Conservation (phyloP, 805 yeast species). For the Yarrowia sp. region DNA sequence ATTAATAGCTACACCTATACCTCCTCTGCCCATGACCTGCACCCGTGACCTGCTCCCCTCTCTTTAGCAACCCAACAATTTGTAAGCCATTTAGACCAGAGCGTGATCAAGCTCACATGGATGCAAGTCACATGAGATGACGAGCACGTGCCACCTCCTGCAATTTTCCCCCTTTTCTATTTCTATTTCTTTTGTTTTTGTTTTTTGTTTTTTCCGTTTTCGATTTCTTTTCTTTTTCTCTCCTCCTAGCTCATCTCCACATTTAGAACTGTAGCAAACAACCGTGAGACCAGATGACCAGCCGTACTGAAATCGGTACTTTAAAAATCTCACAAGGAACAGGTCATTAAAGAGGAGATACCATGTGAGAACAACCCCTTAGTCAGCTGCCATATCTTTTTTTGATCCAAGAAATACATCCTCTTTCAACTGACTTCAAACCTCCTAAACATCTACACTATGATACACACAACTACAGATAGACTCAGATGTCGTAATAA, state of each 20-base stretch:
- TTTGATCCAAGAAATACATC: too few relatives aligned
- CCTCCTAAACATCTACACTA: background rate
- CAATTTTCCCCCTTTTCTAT: too few relatives aligned
- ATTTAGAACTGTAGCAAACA: background rate
- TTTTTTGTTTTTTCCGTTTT: background rate
- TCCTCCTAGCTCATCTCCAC: background rate
- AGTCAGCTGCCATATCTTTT: too few relatives aligned
- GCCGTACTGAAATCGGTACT: background rate
- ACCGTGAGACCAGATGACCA: slow-evolving; percentile 1
- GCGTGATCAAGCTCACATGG: background rate
- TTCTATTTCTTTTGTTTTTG: too few relatives aligned
- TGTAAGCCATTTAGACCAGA: background rate
- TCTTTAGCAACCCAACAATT: background rate
- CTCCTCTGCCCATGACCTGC: background rate
- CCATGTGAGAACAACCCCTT: too few relatives aligned
- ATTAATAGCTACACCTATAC: background rate
- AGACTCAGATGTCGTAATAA: too few relatives aligned
- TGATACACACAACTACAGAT: too few relatives aligned
- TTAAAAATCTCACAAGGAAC: too few relatives aligned
- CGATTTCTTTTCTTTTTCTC: too few relatives aligned
- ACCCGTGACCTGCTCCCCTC: background rate
- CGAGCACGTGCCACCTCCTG: background rate
- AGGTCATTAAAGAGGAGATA: too few relatives aligned
- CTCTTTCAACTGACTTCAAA: too few relatives aligned
- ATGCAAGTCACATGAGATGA: background rate